These are phyloP conservation scores for Perkinsela sp. DNA, from an alignment of 208 protist genomes.

Conservation along the genomic window DNA sequence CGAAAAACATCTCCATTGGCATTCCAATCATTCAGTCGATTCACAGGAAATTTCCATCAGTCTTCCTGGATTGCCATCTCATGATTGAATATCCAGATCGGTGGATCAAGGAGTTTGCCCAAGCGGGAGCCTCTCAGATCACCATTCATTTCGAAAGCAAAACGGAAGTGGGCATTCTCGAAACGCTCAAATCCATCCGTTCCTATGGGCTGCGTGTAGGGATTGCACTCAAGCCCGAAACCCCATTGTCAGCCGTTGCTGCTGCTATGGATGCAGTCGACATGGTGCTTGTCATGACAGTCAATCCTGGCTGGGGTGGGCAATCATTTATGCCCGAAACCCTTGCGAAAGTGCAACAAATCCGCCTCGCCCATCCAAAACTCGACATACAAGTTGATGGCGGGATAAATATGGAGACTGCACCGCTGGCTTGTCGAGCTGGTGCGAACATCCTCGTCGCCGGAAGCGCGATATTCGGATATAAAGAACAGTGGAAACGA, in stretches of 20 bases:
- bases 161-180: constrained; percentile 8
- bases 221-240: constrained; percentile 84
- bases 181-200: constrained; percentile 27
- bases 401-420: constrained; percentile 73
- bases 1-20: constrained; percentile 83
- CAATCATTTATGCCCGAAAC: constrained; percentile 89
- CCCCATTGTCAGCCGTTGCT: constrained; percentile 19
- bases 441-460: constrained; percentile 96
- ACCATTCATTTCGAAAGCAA: constrained; percentile 82
- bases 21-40: constrained; percentile 67
- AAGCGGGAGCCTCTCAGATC: constrained; percentile 57
- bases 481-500: too few relatives aligned
- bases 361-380: constrained; percentile 39
- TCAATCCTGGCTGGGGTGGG: constrained; percentile 96
- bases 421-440: constrained; percentile 58
- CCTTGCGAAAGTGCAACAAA: constrained; percentile 75
- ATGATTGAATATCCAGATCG: constrained; percentile 74
- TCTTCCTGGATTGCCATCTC: constrained; percentile 80
- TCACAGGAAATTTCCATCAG: constrained; percentile 27
- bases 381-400: constrained; percentile 96
- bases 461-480: constrained; percentile 79
- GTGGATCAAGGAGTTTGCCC: constrained; percentile 53
- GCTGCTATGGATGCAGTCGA: constrained; percentile 58
- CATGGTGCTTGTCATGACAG: constrained; percentile 92
- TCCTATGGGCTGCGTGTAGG: constrained; percentile 59